A percentile compares a stretch with the other conserved stretches of the same genome.
These are phyloP conservation scores for Geosiphon pyriformis DNA, from an alignment of 192 early-diverging fungal species.

Conservation along the genomic window DNA sequence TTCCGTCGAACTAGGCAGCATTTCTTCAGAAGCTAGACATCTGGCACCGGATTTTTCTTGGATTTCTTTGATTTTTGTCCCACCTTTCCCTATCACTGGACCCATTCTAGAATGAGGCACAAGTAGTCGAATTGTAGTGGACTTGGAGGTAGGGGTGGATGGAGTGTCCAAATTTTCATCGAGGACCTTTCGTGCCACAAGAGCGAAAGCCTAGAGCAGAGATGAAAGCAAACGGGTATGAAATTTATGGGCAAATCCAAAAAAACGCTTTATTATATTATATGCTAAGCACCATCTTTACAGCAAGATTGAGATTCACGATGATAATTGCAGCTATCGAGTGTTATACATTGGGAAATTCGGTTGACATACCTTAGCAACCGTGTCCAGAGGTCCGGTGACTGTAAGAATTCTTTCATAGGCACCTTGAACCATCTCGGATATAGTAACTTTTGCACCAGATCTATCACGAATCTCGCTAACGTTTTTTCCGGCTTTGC, in stretches of 20 bases:
- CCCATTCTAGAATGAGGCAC: conserved; percentile 86
- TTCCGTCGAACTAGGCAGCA: conserved; percentile 87
- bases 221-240: not conserved
- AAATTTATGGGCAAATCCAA: not conserved
- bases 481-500: conserved; percentile 86
- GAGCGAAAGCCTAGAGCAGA: conserved; percentile 58
- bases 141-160: conserved; percentile 40
- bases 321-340: no score
- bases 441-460: conserved; percentile 85
- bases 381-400: conserved; percentile 60
- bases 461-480: conserved; percentile 80
- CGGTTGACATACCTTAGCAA: conserved; percentile 62
- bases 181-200: conserved; percentile 72
- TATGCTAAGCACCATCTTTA: no score
- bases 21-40: conserved; percentile 79
- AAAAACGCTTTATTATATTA: no score
- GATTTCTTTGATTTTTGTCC: conserved; percentile 87
- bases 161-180: conserved; percentile 55
- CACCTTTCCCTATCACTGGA: conserved; percentile 84
- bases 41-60: conserved; percentile 84
- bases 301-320: no score
- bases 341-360: no score
- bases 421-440: conserved; percentile 77
- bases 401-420: conserved; percentile 68
- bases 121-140: conserved; percentile 74